Conservation (phyloP, 2,329 filamentous ascomycete genomes). For the Sordariomycetes sp. region DNA sequence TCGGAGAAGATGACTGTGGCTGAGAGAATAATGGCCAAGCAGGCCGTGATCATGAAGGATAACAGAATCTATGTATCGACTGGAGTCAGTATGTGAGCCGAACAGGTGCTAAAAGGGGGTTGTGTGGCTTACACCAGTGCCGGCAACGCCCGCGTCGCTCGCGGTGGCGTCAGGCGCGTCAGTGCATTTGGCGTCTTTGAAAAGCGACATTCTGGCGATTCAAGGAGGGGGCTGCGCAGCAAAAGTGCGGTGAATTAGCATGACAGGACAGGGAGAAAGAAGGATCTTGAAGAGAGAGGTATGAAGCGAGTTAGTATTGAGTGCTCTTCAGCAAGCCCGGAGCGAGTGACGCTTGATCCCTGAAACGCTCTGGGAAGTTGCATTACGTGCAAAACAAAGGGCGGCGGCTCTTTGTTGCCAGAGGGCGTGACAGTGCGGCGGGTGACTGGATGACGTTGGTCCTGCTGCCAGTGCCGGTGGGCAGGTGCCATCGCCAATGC, state of each 20-base stretch:
- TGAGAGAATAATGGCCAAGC: constrained; percentile 44
- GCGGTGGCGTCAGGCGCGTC: constrained; percentile 30
- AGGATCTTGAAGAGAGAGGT: background rate
- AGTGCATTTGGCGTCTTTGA: constrained; percentile 25
- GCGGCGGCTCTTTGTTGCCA: background rate
- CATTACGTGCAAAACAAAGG: background rate
- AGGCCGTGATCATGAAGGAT: constrained; percentile 57
- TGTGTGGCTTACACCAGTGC: constrained; percentile 33
- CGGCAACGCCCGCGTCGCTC: constrained; percentile 49
- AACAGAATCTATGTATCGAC: constrained; percentile 41
- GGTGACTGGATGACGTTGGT: too few species aligned
- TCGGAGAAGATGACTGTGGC: constrained; percentile 48
- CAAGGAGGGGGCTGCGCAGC: background rate
- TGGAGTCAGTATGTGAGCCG: background rate
- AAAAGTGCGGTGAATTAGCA: background rate
- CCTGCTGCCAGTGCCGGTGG: too few species aligned
- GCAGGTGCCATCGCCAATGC: too few species aligned
- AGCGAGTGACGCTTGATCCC: too few species aligned
- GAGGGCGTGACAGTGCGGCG: too few species aligned
- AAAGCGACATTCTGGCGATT: constrained; percentile 7
- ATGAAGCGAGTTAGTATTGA: background rate
- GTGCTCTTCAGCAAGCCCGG: too few species aligned
- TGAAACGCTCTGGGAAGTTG: too few species aligned
- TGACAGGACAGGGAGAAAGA: background rate
- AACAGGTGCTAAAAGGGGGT: background rate